Evolutionary conservation across 495 filamentous ascomycete species (phyloP).

Genomic region (Annulohypoxylon nitens): DNA sequence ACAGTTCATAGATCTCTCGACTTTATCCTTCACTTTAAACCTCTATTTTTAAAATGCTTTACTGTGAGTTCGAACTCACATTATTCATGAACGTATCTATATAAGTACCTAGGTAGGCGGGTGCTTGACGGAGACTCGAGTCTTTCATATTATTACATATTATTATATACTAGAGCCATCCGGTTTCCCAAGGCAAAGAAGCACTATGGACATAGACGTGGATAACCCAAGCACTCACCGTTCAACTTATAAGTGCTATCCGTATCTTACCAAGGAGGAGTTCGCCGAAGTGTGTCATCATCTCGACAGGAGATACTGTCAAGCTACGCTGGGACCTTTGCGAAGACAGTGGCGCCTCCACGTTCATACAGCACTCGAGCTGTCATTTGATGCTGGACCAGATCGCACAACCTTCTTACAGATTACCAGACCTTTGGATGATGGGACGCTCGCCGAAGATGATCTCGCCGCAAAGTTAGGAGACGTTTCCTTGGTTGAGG

Average conservation of each 20-base stretch:
- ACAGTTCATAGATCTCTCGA: neutral
- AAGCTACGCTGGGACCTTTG: slow-evolving; percentile 62
- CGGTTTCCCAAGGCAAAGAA: neutral
- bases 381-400: slow-evolving; percentile 46
- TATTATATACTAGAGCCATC: neutral
- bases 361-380: slow-evolving; percentile 53
- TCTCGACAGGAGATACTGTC: slow-evolving; percentile 67
- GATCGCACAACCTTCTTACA: slow-evolving; percentile 61
- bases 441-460: slow-evolving; percentile 53
- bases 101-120: no score
- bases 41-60: neutral
- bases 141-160: neutral
- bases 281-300: slow-evolving; percentile 72
- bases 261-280: slow-evolving; percentile 70
- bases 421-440: slow-evolving; percentile 61
- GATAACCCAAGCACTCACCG: slow-evolving; percentile 26
- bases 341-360: slow-evolving; percentile 59
- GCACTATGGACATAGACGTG: slow-evolving; percentile 16
- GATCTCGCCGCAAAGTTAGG: slow-evolving; percentile 59
- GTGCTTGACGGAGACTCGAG: neutral
- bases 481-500: slow-evolving; percentile 50
- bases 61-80: neutral
- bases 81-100: neutral
- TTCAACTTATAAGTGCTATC: slow-evolving; percentile 58
- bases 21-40: neutral